A percentile compares a stretch with the other conserved stretches of the same genome.
Conservation (phyloP, 164 flowering plant species). For the Vitis rupestris region DNA sequence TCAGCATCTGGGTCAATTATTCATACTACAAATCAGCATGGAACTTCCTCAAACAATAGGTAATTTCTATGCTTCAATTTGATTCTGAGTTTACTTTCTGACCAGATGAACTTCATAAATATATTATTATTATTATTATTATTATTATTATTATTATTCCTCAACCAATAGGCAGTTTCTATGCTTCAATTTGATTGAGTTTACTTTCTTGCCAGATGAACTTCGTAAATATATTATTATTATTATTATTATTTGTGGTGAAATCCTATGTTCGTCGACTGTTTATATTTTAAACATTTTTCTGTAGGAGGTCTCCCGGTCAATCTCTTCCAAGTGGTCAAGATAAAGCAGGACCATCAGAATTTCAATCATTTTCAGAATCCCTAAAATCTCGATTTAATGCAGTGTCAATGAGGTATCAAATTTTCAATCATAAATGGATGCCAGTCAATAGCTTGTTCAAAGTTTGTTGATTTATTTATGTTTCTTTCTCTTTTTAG, state of each 20-base stretch:
- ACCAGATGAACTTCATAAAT: too few species aligned
- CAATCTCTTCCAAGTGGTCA: conserved; percentile 30
- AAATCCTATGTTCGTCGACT: not conserved
- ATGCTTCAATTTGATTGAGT: conserved; percentile 13
- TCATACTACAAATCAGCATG: conserved; percentile 11
- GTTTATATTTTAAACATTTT: not conserved
- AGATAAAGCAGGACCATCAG: conserved; percentile 50
- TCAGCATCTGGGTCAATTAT: conserved; percentile 12
- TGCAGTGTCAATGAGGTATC: conserved; percentile 43
- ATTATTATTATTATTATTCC: not conserved
- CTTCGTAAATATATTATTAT: not conserved
- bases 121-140: too few species aligned
- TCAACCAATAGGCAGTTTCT: not conserved
- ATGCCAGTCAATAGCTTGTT: too few species aligned
- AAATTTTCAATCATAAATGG: not conserved
- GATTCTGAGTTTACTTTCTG: not conserved
- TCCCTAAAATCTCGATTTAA: conserved; percentile 41
- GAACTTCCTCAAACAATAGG: conserved; percentile 19
- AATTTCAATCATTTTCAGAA: conserved; percentile 45
- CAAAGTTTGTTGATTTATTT: not conserved
- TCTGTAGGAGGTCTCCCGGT: conserved; percentile 26
- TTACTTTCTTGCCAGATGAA: not conserved
- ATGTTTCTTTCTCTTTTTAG: conserved; percentile 20
- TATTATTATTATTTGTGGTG: not conserved
- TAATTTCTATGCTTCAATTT: not conserved